Conservation (phyloP, 23 red algal species). For the Agarophyton chilense region DNA sequence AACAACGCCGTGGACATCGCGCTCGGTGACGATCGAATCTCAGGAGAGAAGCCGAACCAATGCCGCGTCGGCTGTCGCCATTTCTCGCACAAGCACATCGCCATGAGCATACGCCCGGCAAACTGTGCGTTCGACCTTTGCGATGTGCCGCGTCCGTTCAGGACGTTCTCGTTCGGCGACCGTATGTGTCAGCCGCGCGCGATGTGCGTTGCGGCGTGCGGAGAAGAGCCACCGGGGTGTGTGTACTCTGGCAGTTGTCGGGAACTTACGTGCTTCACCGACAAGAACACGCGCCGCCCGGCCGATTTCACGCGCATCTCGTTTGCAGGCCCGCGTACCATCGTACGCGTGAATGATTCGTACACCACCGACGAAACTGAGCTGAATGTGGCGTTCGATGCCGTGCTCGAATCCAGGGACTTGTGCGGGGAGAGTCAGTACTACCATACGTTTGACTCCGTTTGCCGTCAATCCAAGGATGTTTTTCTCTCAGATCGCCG, state of each 20-base stretch:
- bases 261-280: neutral
- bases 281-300: neutral
- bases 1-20: neutral
- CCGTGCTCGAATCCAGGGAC: neutral
- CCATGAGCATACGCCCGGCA: neutral
- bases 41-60: neutral
- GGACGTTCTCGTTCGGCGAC: neutral
- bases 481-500: neutral
- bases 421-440: neutral
- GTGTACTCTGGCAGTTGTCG: constrained; percentile 2
- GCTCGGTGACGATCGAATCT: neutral
- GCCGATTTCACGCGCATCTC: neutral
- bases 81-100: neutral
- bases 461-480: neutral
- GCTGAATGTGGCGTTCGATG: neutral
- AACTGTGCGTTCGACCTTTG: neutral
- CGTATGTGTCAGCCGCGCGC: constrained; percentile 5
- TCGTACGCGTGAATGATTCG: neutral
- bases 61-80: neutral
- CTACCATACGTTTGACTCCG: neutral
- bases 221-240: neutral
- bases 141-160: neutral
- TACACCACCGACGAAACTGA: neutral
- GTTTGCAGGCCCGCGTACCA: neutral
- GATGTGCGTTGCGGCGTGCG: neutral